Evolutionary conservation across 1,139 yeast genomes (phyloP), one percentile per base, ranked within the genome.

Genomic region (Zygosaccharomyces pseudobailii): DNA sequence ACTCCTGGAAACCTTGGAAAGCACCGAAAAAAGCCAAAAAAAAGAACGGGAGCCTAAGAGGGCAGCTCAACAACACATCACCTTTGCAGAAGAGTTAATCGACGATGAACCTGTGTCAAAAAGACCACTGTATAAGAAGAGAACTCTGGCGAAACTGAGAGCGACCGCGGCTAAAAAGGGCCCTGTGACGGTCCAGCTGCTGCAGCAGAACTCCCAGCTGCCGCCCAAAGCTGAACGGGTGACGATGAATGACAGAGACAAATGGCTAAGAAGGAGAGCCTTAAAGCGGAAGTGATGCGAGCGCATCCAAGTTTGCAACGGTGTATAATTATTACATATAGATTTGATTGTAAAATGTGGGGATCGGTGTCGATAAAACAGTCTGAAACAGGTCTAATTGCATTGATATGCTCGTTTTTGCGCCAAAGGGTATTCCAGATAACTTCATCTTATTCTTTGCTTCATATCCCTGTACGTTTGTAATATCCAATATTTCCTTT

Each of bases 251-350:
- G 67, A 74, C 27, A 78, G 73, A 59, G 77, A 76, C 45, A 76
- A 76, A 56, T 82, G 87, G 87, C 67, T 82, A 54, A 75, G 73
- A 55, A 74, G 88, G 61, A 79, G 74, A 56, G 68, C 80, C 20
- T 63, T 81, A 46, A 57, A 55, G 21, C 63, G 64, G 40, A 59
- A 53, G 43, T 61, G 51, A 46, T 40, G 21, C n/a, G 30, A n/a
- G n/a, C 8, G 8, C 30, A n/a, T 4, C 42, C n/a, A 35, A 8
- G n/a, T 25, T 41, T 41, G 34, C 27, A 27, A 13, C 17, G 24
- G 30, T 24, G 42, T 46, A 36, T 33, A 42, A 30, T 9, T 9
- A 8, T 6, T 34, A 25, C 31, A 32, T 21, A 32, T 22, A 28
- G 32, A 24, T 23, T 30, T 38, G 23, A 27, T 24, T 36, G 27